Conservation (phyloP, 2,329 filamentous ascomycete genomes). For the Golovinomyces cichoracearum region DNA sequence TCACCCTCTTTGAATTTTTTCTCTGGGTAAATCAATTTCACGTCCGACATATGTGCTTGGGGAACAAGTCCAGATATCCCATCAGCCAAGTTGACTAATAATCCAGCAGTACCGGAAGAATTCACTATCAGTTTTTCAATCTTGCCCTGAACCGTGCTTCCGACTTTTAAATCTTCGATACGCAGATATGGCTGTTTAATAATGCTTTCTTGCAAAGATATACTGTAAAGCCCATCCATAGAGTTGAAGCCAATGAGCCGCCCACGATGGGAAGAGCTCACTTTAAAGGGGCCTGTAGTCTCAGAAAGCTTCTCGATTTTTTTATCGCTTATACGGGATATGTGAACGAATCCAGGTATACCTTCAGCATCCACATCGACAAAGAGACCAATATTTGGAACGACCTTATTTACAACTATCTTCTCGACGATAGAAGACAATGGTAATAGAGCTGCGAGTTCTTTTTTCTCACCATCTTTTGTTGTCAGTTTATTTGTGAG, state of each 20-base stretch:
- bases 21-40: slow-evolving; percentile 70
- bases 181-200: slow-evolving; percentile 73
- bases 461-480: slow-evolving; percentile 20
- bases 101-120: slow-evolving; percentile 48
- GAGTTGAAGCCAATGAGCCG: slow-evolving; percentile 69
- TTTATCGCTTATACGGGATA: slow-evolving; percentile 71
- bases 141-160: slow-evolving; percentile 53
- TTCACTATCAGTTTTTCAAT: slow-evolving; percentile 67
- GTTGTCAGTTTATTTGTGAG: slow-evolving; percentile 23
- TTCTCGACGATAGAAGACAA: slow-evolving; percentile 53
- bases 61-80: slow-evolving; percentile 74
- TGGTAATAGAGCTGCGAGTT: slow-evolving; percentile 33
- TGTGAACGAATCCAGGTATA: slow-evolving; percentile 72
- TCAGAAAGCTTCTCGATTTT: slow-evolving; percentile 66
- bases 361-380: slow-evolving; percentile 41
- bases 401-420: slow-evolving; percentile 56
- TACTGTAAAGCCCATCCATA: slow-evolving; percentile 58
- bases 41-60: slow-evolving; percentile 68
- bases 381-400: slow-evolving; percentile 58
- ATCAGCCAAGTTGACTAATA: slow-evolving; percentile 64
- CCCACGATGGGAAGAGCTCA: slow-evolving; percentile 53
- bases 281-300: slow-evolving; percentile 48
- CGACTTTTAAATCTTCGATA: slow-evolving; percentile 70
- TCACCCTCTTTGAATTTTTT: slow-evolving; percentile 83
- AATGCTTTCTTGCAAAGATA: slow-evolving; percentile 61